Percentiles rank a stretch among this genome's conserved stretches.
Conservation (phyloP, 2,329 filamentous ascomycete species). For the Chaetomium sp. region DNA sequence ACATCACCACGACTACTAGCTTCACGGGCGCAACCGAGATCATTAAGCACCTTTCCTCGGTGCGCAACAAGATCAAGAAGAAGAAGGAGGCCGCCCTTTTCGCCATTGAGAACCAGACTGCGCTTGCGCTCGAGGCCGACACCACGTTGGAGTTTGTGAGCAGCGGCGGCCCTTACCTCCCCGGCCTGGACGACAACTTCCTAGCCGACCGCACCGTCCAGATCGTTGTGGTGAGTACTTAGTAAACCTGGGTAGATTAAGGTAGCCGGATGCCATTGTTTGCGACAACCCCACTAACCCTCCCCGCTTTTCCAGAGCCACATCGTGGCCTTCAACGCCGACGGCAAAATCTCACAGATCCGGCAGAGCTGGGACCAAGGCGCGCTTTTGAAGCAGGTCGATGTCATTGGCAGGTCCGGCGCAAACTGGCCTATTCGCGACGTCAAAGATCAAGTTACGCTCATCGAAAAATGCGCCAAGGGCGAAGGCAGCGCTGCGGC, state of each 20-base stretch:
- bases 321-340: slow-evolving; percentile 73
- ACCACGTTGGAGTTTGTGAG: slow-evolving; percentile 75
- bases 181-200: slow-evolving; percentile 90
- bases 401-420: slow-evolving; percentile 83
- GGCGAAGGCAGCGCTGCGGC: slow-evolving; percentile 30
- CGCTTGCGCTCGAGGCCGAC: slow-evolving; percentile 71
- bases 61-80: slow-evolving; percentile 72
- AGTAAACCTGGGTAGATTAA: not conserved
- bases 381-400: slow-evolving; percentile 83
- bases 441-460: slow-evolving; percentile 71
- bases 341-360: slow-evolving; percentile 77
- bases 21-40: slow-evolving; percentile 67
- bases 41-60: slow-evolving; percentile 69
- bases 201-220: slow-evolving; percentile 72
- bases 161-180: slow-evolving; percentile 80
- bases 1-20: slow-evolving; percentile 80
- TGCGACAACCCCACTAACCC: slow-evolving; percentile 9
- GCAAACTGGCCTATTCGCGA: slow-evolving; percentile 95
- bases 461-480: slow-evolving; percentile 61
- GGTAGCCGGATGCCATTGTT: not conserved
- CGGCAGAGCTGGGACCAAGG: slow-evolving; percentile 94
- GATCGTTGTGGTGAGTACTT: slow-evolving; percentile 68
- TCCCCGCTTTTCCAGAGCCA: slow-evolving; percentile 54
- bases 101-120: slow-evolving; percentile 62
- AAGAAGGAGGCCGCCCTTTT: slow-evolving; percentile 72